Base-by-base conservation (phyloP, 768 basidiomycete species). In the Mycena venus region DNA sequence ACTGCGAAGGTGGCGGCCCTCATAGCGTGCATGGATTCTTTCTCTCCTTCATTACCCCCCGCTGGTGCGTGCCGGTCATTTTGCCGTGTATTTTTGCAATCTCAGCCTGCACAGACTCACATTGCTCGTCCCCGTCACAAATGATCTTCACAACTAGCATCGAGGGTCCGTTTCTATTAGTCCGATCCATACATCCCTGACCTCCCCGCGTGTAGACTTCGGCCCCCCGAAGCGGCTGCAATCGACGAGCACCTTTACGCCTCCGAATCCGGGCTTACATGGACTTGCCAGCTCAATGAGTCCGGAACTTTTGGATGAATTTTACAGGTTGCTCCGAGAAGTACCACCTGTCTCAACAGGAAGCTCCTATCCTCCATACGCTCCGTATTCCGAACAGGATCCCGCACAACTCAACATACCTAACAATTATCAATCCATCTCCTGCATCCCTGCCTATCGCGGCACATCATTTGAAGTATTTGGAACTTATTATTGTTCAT, bases 391-490 rank as follows among this genome's bases (percentile, higher is more conserved):
- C 44, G 95, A 96, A 80, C 94, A 95, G 78, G 96, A 97, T 76
- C 79, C 85, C 51, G 80, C 84, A 9, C 88, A 84, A 72, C 77
- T 85, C 17, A 85, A 62, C 61, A 72, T 84, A 21, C 90, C 85
- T 8, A 85, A 93, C 42, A 92, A 95, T 75, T 97, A 94, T 82
- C 95, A 97, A n/a, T n/a, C n/a, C n/a, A n/a, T n/a, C n/a, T n/a
- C n/a, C n/a, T n/a, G n/a, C n/a, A n/a, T n/a, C n/a, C 93, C 93
- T 19, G 88, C 88, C n/a, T 97, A 96, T 80, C 83, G 88, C 71
- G 93, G 93, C 47, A 91, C 89, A 72, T 97, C 95, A 27, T 89
- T 94, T 73, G 95, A 93, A 88, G 95, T 91, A 75, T 60, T 86
- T 85, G 55, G 21, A 27, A 29, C 38, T 62, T 62, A 58, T 58